Evolutionary conservation across 2,329 filamentous ascomycete genomes (phyloP), one percentile per base, ranked within the genome.

Genomic region (Neocatenulostroma microsporum): DNA sequence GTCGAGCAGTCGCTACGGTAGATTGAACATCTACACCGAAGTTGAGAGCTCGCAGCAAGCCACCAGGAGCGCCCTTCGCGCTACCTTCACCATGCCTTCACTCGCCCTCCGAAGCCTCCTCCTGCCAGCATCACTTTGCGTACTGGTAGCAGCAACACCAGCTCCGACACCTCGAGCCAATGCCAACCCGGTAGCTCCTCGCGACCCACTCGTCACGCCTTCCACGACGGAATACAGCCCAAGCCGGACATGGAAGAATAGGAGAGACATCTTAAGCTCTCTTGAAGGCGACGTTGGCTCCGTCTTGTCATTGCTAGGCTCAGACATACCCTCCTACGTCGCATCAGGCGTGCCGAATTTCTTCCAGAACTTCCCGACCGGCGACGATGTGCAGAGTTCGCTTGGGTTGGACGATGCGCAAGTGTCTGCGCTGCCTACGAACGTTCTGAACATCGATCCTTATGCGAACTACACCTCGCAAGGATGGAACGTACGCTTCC

Each of bases 391-490:
- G 2, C 60, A 73, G 53, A 78, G 72, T 46, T 74, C 72, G 23
- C 65, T 84, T 4, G 76, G 73, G 2, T 65, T 85, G 21, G 65
- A 68, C 36, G 70, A 76, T 40, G 60, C 62, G 21, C 73, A 81
- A 35, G 55, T 85, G 24, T 69, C 62, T 31, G 76, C 80, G 2
- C 63, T 70, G 38, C 82, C 82, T 0, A 84, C 81, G 0, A 72
- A 83, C 44, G 80, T 82, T 4, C 61, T 86, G 42, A 86, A 85
- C 45, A 56, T 86, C 7, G 80, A 81, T 10, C 67, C 66, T 2
- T 67, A 68, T 11, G 83, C 70, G n/a, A 36, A 36, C 17, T 36
- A 12, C 13, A 37, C 35, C 2, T 5, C 21, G 13, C 24, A 29
- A 14, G 23, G 24, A 3, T 36, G 34, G 34, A 36, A 36, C 13